Base-by-base conservation (phyloP, 306 rosid genomes). In the Cucurbita maxima region DNA sequence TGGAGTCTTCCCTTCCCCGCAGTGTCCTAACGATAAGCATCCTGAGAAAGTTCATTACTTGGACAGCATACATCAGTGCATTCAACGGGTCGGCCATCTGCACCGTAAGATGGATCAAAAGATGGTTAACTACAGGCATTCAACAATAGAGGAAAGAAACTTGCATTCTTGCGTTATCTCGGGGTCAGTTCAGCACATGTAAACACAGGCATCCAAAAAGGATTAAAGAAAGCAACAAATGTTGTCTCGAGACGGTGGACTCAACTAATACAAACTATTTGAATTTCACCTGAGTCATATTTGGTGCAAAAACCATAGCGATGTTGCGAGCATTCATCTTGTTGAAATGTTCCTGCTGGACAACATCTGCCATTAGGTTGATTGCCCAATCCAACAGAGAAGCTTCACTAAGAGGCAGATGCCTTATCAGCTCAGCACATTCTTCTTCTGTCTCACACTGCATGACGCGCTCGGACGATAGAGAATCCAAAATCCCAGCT, bases 291-390 rank as follows among this genome's bases (percentile, higher is more conserved):
- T 87, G 89, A 83, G 98, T 93, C 98, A 93, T 93, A 84, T 93
- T 93, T 20, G 98, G 98, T 7, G 98, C 97, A 78, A 93, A 93
- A 88, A 93, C 96, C 97, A 88, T 86, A 75, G 97, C 97, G 12
- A 93, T 79, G 71, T 93, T 93, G 76, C 83, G 90, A 3, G 89
- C 97, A 12, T 88, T 91, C 98, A 90, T 93, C 86, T 88, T 93
- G 87, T 93, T 90, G 43, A 87, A 75, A 80, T 87, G 77, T 83
- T 90, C 96, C 16, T 83, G 85, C 68, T 86, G 81, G 60, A 86
- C 98, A 76, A 93, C 97, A 81, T 93, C 98, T 67, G 92, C 88
- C 98, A 93, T 93, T 75, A 93, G 83, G 83, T 90, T 90, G 85
- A 90, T 76, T 79, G 92, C 93, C 98, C 97, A 93, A 71, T 90